phyloP scores from a whole-genome alignment of 208 protist genomes.

The Trypanosoma avium region DNA sequence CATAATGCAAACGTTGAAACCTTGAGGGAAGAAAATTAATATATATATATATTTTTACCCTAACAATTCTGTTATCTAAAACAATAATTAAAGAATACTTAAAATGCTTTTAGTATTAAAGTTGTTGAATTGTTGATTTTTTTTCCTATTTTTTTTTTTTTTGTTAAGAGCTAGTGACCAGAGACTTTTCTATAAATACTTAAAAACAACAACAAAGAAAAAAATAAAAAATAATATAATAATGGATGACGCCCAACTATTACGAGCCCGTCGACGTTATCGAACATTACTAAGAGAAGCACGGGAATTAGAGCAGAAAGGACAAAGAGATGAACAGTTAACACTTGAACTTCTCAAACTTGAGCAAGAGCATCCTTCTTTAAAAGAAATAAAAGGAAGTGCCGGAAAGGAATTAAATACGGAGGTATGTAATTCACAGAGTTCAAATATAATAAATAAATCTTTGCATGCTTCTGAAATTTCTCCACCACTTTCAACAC shows the following conservation, averaged over 20 bases:
- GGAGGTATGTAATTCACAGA: not conserved
- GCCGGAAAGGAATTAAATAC: not conserved
- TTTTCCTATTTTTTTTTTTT: slow-evolving; percentile 13
- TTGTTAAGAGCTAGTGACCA: slow-evolving; percentile 14
- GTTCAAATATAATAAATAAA: not conserved
- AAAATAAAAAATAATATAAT: no score
- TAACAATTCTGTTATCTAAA: no score
- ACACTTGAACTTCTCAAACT: slow-evolving; percentile 41
- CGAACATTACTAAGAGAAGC: slow-evolving; percentile 52
- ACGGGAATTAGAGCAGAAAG: slow-evolving; percentile 23
- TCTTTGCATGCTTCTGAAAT: no score
- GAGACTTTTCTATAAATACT: not conserved
- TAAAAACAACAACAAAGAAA: no score
- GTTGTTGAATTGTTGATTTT: slow-evolving; percentile 17
- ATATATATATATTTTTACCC: no score
- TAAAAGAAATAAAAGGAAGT: slow-evolving; percentile 15
- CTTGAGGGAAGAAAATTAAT: no score
- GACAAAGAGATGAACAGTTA: slow-evolving; percentile 28
- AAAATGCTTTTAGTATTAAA: no score
- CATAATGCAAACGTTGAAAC: no score
- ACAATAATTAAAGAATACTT: no score
- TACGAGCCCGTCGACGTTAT: slow-evolving; percentile 53
- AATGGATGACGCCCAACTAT: slow-evolving; percentile 11
- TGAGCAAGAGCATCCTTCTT: slow-evolving; percentile 33
- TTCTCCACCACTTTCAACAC: no score